Evolutionary conservation across 768 basidiomycete species (phyloP).

Genomic region (Agrocybe praecox): DNA sequence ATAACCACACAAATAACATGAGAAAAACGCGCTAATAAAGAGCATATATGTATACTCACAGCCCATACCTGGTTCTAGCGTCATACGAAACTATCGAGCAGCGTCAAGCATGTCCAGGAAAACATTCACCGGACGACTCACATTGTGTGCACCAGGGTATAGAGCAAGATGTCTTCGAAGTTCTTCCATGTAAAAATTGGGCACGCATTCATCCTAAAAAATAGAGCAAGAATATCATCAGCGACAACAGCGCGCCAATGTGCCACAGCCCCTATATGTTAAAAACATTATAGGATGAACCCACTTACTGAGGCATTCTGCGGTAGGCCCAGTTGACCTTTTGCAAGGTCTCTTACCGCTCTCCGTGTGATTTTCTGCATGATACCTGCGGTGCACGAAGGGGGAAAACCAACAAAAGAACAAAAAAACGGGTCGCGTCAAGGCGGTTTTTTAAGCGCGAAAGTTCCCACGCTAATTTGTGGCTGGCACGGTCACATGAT

Average conservation of each 20-base stretch:
- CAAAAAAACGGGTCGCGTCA: neutral
- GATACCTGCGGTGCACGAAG: neutral
- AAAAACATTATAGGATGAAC: neutral
- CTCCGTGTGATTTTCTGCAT: neutral
- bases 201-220: conserved; percentile 26
- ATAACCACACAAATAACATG: neutral
- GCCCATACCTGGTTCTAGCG: conserved; percentile 34
- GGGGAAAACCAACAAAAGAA: neutral
- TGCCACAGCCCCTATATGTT: conserved; percentile 6
- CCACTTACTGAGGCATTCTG: no score
- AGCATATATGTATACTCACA: conserved; percentile 33
- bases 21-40: conserved; percentile 4
- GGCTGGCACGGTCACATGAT: neutral
- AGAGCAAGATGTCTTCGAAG: conserved; percentile 32
- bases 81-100: conserved; percentile 36
- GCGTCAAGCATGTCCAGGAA: neutral
- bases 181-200: conserved; percentile 35
- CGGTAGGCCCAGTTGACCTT: neutral
- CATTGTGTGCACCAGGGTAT: conserved; percentile 35
- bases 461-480: neutral
- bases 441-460: neutral
- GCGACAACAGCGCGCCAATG: neutral
- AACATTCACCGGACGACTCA: conserved; percentile 14
- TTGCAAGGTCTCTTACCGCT: neutral
- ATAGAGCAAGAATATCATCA: conserved; percentile 9